A percentile compares a stretch with the other conserved stretches of the same genome.
phyloP scores from a whole-genome alignment of 1,284 basidiomycete genomes.

The Kwoniella shivajii region DNA sequence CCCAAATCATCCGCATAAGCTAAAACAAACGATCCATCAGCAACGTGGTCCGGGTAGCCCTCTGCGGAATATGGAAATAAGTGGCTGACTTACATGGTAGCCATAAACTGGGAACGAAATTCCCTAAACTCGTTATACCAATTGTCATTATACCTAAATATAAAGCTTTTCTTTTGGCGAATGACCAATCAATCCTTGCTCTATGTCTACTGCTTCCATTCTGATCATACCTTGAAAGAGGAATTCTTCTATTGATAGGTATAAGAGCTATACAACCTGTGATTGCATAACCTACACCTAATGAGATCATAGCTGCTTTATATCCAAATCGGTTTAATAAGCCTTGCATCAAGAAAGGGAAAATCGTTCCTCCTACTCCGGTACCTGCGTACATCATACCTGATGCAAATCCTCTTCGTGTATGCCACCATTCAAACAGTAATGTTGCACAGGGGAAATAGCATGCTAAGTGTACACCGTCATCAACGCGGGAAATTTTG shows the following conservation, averaged over 20 bases:
- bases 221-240: constrained; percentile 23
- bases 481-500: not conserved
- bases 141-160: constrained; percentile 42
- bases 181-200: constrained; percentile 27
- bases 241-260: constrained; percentile 49
- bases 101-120: constrained; percentile 52
- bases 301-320: constrained; percentile 47
- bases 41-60: not conserved
- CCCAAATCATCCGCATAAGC: constrained; percentile 48
- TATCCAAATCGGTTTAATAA: constrained; percentile 49
- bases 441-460: constrained; percentile 53
- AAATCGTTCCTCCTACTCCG: constrained; percentile 49
- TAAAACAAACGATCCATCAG: not conserved
- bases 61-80: not conserved
- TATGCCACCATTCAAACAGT: constrained; percentile 52
- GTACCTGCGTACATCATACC: constrained; percentile 52
- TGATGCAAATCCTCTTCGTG: constrained; percentile 45
- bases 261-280: constrained; percentile 40
- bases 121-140: constrained; percentile 45
- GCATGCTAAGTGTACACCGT: constrained; percentile 30
- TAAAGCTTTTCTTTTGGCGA: constrained; percentile 33
- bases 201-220: not conserved
- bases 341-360: constrained; percentile 47
- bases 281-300: constrained; percentile 42
- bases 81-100: constrained; percentile 43